Conservation (phyloP, 805 yeast genomes). For the Metschnikowia koreensis region DNA sequence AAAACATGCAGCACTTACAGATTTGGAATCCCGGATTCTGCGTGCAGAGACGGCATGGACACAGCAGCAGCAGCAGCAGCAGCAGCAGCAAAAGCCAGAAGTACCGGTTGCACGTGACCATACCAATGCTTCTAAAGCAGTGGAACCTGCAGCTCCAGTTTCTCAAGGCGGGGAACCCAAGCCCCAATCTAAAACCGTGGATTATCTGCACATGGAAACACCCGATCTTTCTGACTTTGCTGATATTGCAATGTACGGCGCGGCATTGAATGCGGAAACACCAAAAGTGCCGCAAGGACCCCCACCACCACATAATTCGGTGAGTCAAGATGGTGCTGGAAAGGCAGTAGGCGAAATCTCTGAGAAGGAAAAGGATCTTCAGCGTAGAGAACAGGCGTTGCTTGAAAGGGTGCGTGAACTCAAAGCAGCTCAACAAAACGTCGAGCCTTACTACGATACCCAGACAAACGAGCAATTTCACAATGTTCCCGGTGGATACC, state of each 20-base stretch:
- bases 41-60: background rate
- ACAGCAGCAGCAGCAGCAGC: conserved; percentile 1
- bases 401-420: conserved; percentile 18
- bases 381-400: conserved; percentile 27
- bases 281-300: background rate
- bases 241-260: conserved; percentile 39
- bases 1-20: conserved; percentile 3
- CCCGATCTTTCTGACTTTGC: conserved; percentile 36
- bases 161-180: background rate
- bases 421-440: background rate
- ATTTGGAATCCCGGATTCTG: conserved; percentile 4
- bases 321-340: conserved; percentile 1
- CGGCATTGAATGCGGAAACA: conserved; percentile 30
- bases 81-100: background rate
- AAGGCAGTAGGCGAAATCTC: background rate
- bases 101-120: too few relatives aligned
- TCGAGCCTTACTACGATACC: background rate
- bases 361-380: conserved; percentile 26
- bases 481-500: background rate
- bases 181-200: background rate
- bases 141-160: background rate
- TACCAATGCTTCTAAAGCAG: background rate
- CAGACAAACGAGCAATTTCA: conserved; percentile 7
- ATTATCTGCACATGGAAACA: conserved; percentile 10
- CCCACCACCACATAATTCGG: conserved; percentile 4